Conservation (phyloP, 352 stramenopile genomes). For the Phytophthora sansomeana region DNA sequence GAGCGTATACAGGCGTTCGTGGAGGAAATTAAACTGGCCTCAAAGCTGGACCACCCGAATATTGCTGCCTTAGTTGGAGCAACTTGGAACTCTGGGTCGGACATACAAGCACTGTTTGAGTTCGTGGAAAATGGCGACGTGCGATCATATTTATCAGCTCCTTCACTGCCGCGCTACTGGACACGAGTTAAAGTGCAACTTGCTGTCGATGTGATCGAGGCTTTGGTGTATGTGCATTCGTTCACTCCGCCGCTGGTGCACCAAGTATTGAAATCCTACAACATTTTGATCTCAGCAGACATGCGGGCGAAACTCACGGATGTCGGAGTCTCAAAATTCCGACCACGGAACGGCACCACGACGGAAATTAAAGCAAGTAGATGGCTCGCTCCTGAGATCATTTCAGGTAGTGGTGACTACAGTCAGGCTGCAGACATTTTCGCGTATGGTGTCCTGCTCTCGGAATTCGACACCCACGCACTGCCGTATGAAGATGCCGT, state of each 20-base stretch:
- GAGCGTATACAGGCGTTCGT: slow-evolving; percentile 30
- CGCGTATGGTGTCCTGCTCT: slow-evolving; percentile 61
- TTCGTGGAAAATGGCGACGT: slow-evolving; percentile 39
- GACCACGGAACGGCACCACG: slow-evolving; percentile 25
- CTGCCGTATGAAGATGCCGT: slow-evolving; percentile 51
- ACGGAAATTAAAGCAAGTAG: slow-evolving; percentile 53
- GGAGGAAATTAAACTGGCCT: slow-evolving; percentile 45
- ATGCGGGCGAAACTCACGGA: slow-evolving; percentile 41
- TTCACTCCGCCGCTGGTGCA: slow-evolving; percentile 33
- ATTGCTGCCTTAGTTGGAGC: slow-evolving; percentile 41
- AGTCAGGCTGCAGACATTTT: slow-evolving; percentile 57
- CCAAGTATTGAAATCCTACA: slow-evolving; percentile 35
- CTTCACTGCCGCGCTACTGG: slow-evolving; percentile 15
- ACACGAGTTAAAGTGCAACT: slow-evolving; percentile 42
- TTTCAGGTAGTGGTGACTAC: slow-evolving; percentile 63
- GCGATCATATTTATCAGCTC: slow-evolving; percentile 17
- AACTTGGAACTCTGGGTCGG: slow-evolving; percentile 34
- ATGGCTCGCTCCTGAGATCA: slow-evolving; percentile 69
- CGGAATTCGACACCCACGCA: slow-evolving; percentile 62
- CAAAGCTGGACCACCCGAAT: slow-evolving; percentile 34
- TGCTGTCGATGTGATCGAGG: slow-evolving; percentile 55
- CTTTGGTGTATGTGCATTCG: slow-evolving; percentile 51
- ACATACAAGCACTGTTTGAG: slow-evolving; percentile 41
- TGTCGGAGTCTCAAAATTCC: slow-evolving; percentile 19
- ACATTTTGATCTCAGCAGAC: slow-evolving; percentile 37